Base-by-base conservation (phyloP, 768 basidiomycete genomes). In the Tylopilus balloui region DNA sequence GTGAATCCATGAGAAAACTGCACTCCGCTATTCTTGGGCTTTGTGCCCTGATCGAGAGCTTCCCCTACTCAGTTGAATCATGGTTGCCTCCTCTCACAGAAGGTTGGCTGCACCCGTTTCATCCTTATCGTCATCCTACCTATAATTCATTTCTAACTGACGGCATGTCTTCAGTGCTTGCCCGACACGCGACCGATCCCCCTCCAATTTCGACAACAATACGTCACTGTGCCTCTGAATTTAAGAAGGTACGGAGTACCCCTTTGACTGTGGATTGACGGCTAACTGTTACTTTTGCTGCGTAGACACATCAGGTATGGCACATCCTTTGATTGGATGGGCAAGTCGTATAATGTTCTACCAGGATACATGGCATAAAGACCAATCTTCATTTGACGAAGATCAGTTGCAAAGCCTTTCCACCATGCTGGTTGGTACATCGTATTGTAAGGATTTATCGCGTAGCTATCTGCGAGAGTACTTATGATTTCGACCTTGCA, bases 11-110 rank as follows among this genome's bases (percentile, higher is more conserved):
- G 56, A 79, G 83, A 39, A 76, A 78, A 41, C 74, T 94, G 48
- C 92, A 96, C 64, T 89, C 89, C 25, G 92, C 92, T 2, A 88
- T 98, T 49, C 76, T 98, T 41, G 95, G 95, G n/a, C 83, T 94
- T 37, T 91, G 90, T 55, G 91, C 95, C 6, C 73, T 98, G 27
- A 81, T 98, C 28, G 90, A 94, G 59, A 94, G 92, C 49, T 95
- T 88, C 65, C 95, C 95, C 0, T 96, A 96, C 69, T 93, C 92
- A 2, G 86, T 97, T 13, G 95, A 95, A 61, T 82, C 84, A 54
- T 98, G 93, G 87, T 84, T 95, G 79, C 87, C 87, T 25, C 72
- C 85, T 17, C 73, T 90, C 45, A 87, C 86, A 29, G 87, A 89
- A 73, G 78, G 87, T 86, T 57, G 34, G 72, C 6, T 36, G 29